A percentile compares a stretch with the other conserved stretches of the same genome.
These are phyloP conservation scores for Gymnopus androsaceus DNA, from an alignment of 1,284 basidiomycete species.

Conservation along the genomic window DNA sequence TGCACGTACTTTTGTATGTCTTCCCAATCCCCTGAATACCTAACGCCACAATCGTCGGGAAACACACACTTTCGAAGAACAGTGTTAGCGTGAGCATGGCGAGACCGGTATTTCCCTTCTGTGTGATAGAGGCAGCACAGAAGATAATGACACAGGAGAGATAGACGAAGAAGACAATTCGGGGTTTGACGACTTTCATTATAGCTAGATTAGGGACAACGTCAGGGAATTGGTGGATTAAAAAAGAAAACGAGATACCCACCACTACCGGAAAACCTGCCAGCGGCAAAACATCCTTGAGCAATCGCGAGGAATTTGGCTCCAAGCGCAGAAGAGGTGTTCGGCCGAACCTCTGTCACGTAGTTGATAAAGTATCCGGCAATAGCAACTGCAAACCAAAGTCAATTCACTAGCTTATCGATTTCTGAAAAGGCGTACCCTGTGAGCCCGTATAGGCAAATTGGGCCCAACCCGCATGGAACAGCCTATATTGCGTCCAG, in stretches of 20 bases:
- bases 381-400: conserved; percentile 28
- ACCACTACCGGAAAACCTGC: conserved; percentile 34
- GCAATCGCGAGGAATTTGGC: conserved; percentile 35
- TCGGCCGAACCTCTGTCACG: conserved; percentile 29
- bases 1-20: conserved; percentile 31
- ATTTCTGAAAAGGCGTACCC: conserved; percentile 19
- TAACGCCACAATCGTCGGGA: conserved; percentile 38
- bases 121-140: conserved; percentile 30
- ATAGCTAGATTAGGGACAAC: conserved; percentile 20
- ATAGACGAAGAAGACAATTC: conserved; percentile 32
- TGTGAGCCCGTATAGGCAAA: conserved; percentile 38
- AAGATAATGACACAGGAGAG: conserved; percentile 31
- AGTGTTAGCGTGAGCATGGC: conserved; percentile 33
- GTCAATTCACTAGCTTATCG: neutral
- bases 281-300: conserved; percentile 35
- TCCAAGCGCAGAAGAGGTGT: conserved; percentile 26
- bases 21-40: conserved; percentile 36
- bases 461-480: conserved; percentile 35
- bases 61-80: conserved; percentile 39
- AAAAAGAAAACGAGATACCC: conserved; percentile 3
- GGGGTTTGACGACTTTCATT: conserved; percentile 33
- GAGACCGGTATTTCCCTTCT: conserved; percentile 31
- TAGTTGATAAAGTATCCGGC: conserved; percentile 39
- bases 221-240: neutral
- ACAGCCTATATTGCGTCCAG: conserved; percentile 32